These are phyloP conservation scores for Aspergillus sp. DNA, from an alignment of 2,329 filamentous ascomycete species.

Conservation along the genomic window DNA sequence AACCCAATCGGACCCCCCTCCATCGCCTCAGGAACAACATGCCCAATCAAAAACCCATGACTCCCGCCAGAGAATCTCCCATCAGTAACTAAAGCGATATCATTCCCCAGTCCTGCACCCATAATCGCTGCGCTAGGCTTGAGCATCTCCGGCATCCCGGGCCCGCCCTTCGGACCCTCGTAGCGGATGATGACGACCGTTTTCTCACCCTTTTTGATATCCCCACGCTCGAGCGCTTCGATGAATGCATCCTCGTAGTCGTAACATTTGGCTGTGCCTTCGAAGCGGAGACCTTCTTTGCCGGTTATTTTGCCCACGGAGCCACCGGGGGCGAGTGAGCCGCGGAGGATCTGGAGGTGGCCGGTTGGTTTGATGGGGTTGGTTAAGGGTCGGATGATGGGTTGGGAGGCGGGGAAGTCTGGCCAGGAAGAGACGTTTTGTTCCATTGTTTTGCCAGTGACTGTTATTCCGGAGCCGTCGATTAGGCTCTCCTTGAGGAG, in stretches of 20 bases:
- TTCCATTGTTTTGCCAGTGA: slow-evolving; percentile 6
- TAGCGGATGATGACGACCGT: slow-evolving; percentile 64
- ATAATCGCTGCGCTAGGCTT: slow-evolving; percentile 65
- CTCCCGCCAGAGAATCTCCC: slow-evolving; percentile 37
- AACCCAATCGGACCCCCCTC: slow-evolving; percentile 8
- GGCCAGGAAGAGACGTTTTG: slow-evolving; percentile 5
- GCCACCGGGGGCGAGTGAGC: slow-evolving; percentile 59
- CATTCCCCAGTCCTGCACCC: slow-evolving; percentile 60
- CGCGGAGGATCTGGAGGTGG: slow-evolving; percentile 61
- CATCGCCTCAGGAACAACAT: slow-evolving; percentile 12
- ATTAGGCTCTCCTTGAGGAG: slow-evolving; percentile 15
- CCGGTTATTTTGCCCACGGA: slow-evolving; percentile 64
- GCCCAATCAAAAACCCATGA: slow-evolving; percentile 35
- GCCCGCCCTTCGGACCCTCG: slow-evolving; percentile 62
- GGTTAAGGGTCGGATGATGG: slow-evolving; percentile 42
- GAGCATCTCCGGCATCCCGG: slow-evolving; percentile 65
- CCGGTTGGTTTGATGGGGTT: slow-evolving; percentile 61
- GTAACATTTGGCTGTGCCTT: slow-evolving; percentile 58
- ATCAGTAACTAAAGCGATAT: slow-evolving; percentile 62
- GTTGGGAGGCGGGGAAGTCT: slow-evolving; percentile 1
- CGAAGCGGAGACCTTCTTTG: slow-evolving; percentile 59
- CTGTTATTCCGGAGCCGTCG: slow-evolving; percentile 3
- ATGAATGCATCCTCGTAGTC: slow-evolving; percentile 61
- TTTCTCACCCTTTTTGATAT: slow-evolving; percentile 63
- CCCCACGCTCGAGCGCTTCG: slow-evolving; percentile 53